Conservation (phyloP, 345 rosid genomes). For the Excoecaria agallocha region DNA sequence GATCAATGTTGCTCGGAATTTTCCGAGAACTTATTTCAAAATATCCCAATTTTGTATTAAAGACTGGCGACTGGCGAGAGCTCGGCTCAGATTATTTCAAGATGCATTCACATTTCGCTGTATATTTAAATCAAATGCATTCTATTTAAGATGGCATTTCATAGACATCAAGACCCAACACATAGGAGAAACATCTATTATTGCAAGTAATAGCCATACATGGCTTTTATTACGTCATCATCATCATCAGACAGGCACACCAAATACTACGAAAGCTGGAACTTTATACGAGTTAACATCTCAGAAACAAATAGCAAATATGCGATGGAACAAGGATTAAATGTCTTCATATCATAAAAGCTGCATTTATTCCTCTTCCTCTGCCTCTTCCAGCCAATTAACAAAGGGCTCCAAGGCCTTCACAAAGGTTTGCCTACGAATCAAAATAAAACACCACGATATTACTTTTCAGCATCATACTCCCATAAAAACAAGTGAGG, state of each 20-base stretch:
- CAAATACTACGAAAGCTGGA: constrained; percentile 11
- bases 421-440: constrained; percentile 79
- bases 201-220: neutral
- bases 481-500: too few species aligned
- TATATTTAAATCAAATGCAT: too few species aligned
- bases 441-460: too few species aligned
- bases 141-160: too few species aligned
- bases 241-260: constrained; percentile 18
- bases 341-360: neutral
- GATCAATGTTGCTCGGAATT: too few species aligned
- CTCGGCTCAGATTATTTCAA: too few species aligned
- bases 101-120: too few species aligned
- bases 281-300: constrained; percentile 8
- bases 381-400: constrained; percentile 98
- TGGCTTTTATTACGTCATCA: constrained; percentile 9
- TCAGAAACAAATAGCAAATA: constrained; percentile 9
- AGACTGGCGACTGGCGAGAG: too few species aligned
- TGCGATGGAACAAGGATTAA: neutral
- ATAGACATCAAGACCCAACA: too few species aligned
- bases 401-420: constrained; percentile 91
- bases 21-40: too few species aligned
- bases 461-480: too few species aligned
- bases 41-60: too few species aligned
- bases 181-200: constrained; percentile 13
- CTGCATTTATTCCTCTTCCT: constrained; percentile 72